Percentiles rank a stretch among this genome's conserved stretches.
These are phyloP conservation scores for Leccinum obscurum DNA, from an alignment of 768 basidiomycete genomes.

Conservation along the genomic window DNA sequence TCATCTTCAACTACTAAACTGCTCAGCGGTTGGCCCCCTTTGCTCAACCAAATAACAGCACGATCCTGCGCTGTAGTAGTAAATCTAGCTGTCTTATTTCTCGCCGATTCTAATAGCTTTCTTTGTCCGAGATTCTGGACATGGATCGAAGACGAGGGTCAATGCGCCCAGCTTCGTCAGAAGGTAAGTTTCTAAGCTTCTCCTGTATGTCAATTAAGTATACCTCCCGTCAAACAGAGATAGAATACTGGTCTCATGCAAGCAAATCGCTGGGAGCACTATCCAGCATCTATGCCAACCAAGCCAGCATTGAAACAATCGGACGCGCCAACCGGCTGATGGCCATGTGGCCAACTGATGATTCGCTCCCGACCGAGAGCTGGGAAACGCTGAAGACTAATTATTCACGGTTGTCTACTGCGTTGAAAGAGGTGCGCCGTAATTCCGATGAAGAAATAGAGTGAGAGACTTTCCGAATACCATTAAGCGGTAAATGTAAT, in stretches of 20 bases:
- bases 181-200: conserved; percentile 54
- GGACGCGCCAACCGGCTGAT: conserved; percentile 74
- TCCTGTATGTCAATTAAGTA: conserved; percentile 12
- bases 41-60: background rate
- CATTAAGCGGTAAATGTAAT: conserved; percentile 11
- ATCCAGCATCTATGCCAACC: conserved; percentile 52
- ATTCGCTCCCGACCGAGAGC: conserved; percentile 65
- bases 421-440: conserved; percentile 61
- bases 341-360: conserved; percentile 70
- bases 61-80: conserved; percentile 2
- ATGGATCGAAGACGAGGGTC: conserved; percentile 72
- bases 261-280: conserved; percentile 56
- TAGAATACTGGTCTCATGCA: conserved; percentile 76
- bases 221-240: conserved; percentile 45
- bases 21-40: background rate
- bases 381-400: conserved; percentile 61
- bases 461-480: conserved; percentile 40
- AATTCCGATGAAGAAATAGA: conserved; percentile 62
- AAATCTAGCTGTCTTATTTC: conserved; percentile 3
- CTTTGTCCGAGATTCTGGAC: conserved; percentile 1
- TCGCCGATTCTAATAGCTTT: background rate
- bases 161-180: conserved; percentile 68
- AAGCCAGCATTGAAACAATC: conserved; percentile 56
- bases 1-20: background rate
- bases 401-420: conserved; percentile 60